Percentiles rank a stretch among this genome's conserved stretches.
Evolutionary conservation across 768 basidiomycete species (phyloP).

Genomic region (Mycena amicta): DNA sequence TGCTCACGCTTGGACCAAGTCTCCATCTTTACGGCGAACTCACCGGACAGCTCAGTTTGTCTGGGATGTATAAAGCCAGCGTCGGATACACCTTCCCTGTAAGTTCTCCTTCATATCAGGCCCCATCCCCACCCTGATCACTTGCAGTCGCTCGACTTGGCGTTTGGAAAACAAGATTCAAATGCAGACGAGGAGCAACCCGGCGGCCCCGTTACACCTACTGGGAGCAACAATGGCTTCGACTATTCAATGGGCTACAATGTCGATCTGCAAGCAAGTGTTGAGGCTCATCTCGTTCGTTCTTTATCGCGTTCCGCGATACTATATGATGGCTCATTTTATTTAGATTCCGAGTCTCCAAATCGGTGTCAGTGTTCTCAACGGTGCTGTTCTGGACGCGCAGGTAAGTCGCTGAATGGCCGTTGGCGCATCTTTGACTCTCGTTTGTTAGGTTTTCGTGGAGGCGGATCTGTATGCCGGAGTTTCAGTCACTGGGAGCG

Average conservation of each 20-base stretch:
- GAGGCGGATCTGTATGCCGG: conserved; percentile 25
- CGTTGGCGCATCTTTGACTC: too few species aligned
- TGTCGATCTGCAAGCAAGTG: conserved; percentile 26
- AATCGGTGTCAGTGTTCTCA: conserved; percentile 28
- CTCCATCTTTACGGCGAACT: conserved; percentile 12
- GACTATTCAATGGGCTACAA: conserved; percentile 6
- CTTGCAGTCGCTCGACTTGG: conserved; percentile 4
- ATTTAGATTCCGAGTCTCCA: conserved; percentile 25
- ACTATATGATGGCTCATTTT: background rate
- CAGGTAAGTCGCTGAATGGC: too few species aligned
- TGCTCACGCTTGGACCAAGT: conserved; percentile 25
- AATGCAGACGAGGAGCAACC: background rate
- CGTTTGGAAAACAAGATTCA: conserved; percentile 9
- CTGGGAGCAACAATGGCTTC: background rate
- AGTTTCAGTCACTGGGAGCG: conserved; percentile 23
- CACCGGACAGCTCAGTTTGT: background rate
- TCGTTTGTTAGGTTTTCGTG: too few species aligned
- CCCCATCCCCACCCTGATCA: background rate
- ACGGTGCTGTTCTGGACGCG: conserved; percentile 21
- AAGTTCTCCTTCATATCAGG: background rate
- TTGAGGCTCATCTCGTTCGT: conserved; percentile 22
- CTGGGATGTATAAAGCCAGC: background rate
- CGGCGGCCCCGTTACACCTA: background rate
- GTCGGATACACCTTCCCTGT: conserved; percentile 5
- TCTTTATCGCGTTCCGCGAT: background rate